phyloP scores from a whole-genome alignment of 1,284 basidiomycete genomes.

The Flammula alnicola region DNA sequence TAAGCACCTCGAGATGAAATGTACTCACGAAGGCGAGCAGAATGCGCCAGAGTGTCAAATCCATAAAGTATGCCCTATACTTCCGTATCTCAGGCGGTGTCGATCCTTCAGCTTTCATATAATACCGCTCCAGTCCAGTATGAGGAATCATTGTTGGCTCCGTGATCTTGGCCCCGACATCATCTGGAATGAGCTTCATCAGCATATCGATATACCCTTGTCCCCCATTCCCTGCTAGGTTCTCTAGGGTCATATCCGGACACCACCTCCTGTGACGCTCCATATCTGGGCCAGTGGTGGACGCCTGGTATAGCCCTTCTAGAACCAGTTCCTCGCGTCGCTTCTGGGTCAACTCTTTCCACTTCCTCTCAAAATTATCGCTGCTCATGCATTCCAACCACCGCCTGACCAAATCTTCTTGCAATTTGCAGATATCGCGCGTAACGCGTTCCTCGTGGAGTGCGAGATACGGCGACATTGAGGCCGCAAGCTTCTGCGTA shows the following conservation, averaged over 20 bases:
- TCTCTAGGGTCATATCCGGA: not conserved
- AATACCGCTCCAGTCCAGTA: not conserved
- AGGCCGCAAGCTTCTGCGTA: not conserved
- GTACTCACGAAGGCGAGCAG: not conserved
- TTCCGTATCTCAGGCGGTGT: not conserved
- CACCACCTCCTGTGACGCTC: conserved; percentile 1
- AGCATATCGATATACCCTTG: conserved; percentile 1
- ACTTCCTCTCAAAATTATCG: not conserved
- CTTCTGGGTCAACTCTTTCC: not conserved
- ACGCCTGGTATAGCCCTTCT: not conserved
- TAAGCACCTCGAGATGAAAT: not conserved
- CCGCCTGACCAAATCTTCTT: not conserved
- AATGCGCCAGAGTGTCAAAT: conserved; percentile 1
- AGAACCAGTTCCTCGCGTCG: conserved; percentile 2
- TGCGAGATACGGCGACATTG: not conserved
- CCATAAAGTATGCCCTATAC: conserved; percentile 5
- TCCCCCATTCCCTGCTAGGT: not conserved
- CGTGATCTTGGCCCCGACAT: not conserved
- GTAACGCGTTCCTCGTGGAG: not conserved
- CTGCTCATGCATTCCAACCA: not conserved
- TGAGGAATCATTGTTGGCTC: not conserved
- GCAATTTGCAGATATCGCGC: not conserved
- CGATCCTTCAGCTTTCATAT: not conserved
- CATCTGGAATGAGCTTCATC: not conserved
- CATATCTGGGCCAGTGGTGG: not conserved